Conservation (phyloP, 139 green algal species). For the Astrephomene gubernaculifera region DNA sequence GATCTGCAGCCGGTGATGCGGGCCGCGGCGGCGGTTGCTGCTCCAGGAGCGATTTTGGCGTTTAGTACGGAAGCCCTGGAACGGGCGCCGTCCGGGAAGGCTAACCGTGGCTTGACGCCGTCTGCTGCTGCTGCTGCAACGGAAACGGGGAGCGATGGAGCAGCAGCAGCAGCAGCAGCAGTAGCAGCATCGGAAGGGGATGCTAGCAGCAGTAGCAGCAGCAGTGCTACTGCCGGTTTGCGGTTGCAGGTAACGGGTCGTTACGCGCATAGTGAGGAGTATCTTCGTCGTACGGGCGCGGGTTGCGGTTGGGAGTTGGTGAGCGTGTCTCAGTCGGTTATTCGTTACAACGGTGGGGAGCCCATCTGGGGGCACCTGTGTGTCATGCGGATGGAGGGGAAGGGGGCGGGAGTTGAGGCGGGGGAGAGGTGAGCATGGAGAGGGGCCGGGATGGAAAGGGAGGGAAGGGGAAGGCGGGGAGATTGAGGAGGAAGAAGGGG, state of each 20-base stretch:
- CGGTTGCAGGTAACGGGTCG: constrained; percentile 55
- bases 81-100: not conserved
- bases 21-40: constrained; percentile 35
- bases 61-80: constrained; percentile 57
- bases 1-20: constrained; percentile 59
- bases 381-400: constrained; percentile 22
- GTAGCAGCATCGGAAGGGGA: no score
- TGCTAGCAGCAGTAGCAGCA: not conserved
- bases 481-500: not conserved
- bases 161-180: no score
- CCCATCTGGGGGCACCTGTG: constrained; percentile 55
- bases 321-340: not conserved
- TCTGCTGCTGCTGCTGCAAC: not conserved
- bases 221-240: constrained; percentile 15
- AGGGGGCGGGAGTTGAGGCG: not conserved
- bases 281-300: constrained; percentile 34
- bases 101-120: constrained; percentile 3
- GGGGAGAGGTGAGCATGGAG: not conserved
- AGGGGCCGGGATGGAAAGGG: no score
- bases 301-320: constrained; percentile 45
- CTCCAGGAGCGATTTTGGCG: constrained; percentile 46
- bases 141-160: not conserved
- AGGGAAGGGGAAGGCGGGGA: not conserved
- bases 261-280: constrained; percentile 50
- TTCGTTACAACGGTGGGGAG: constrained; percentile 57